Conservation (phyloP, 768 basidiomycete species). For the Neoboletus subvelutipes region DNA sequence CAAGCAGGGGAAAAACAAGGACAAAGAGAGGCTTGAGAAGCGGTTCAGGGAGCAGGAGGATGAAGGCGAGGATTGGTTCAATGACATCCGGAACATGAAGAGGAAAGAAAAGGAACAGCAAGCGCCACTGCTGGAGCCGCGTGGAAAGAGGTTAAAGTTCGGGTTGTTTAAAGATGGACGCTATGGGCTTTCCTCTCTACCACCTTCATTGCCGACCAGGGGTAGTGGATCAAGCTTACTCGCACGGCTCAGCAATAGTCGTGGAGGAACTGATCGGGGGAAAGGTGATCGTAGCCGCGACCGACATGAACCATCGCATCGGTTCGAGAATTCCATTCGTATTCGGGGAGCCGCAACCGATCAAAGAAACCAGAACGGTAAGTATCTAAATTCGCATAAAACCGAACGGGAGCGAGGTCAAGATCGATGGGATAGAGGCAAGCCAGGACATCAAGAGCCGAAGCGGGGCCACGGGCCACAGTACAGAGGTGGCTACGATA, state of each 20-base stretch:
- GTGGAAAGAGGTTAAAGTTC: constrained; percentile 38
- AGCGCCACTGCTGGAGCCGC: constrained; percentile 7
- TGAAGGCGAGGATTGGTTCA: constrained; percentile 70
- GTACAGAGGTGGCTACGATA: constrained; percentile 47
- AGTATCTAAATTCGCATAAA: constrained; percentile 10
- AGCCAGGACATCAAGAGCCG: constrained; percentile 19
- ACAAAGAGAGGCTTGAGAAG: constrained; percentile 53
- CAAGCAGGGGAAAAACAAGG: constrained; percentile 59
- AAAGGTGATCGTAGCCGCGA: constrained; percentile 6
- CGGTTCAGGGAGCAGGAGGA: constrained; percentile 52
- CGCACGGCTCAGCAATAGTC: constrained; percentile 30
- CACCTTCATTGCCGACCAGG: constrained; percentile 17
- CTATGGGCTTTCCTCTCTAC: constrained; percentile 21
- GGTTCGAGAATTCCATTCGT: constrained; percentile 15
- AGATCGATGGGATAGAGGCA: constrained; percentile 24
- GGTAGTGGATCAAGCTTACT: constrained; percentile 33
- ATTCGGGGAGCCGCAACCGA: constrained; percentile 34
- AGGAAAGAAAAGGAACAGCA: constrained; percentile 25
- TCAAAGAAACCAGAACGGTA: constrained; percentile 12
- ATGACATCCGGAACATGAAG: constrained; percentile 33
- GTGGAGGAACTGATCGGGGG: constrained; percentile 5
- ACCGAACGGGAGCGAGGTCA: constrained; percentile 16
- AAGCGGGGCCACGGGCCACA: constrained; percentile 39
- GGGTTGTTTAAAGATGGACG: constrained; percentile 34
- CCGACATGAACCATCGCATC: constrained; percentile 5